These are phyloP conservation scores for Acanthamoeba royreba DNA, from an alignment of 208 protist genomes.

Conservation along the genomic window DNA sequence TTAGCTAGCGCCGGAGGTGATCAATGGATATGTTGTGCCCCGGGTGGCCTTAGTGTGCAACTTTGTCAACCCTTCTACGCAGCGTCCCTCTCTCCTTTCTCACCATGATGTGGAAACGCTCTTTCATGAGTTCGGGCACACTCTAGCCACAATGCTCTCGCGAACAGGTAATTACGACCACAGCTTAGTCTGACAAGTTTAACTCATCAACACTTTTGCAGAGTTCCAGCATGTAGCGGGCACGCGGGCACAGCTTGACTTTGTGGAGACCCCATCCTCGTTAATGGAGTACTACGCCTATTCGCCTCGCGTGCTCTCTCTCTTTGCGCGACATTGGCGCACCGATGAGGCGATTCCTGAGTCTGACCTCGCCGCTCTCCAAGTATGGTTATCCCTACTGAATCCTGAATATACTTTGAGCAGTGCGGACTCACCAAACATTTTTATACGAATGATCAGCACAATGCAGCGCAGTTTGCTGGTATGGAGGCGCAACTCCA, in stretches of 20 bases:
- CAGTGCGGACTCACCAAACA: neutral
- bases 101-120: slow-evolving; percentile 50
- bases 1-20: neutral
- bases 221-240: slow-evolving; percentile 34
- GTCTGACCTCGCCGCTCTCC: neutral
- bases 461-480: neutral
- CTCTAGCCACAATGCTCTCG: neutral
- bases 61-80: neutral
- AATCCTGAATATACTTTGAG: too few relatives aligned
- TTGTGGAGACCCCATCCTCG: slow-evolving; percentile 58
- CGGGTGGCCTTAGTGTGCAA: neutral
- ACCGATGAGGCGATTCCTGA: slow-evolving; percentile 22
- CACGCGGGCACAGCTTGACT: slow-evolving; percentile 52
- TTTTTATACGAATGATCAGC: neutral
- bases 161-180: neutral
- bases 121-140: slow-evolving; percentile 65
- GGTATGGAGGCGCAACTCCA: slow-evolving; percentile 24
- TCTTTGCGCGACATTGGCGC: slow-evolving; percentile 48
- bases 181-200: neutral
- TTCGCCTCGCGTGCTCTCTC: slow-evolving; percentile 38
- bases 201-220: neutral
- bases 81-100: slow-evolving; percentile 5
- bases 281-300: slow-evolving; percentile 62
- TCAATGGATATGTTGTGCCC: neutral
- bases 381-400: neutral